Base-by-base conservation (phyloP, 495 filamentous ascomycete genomes). In the Lasiosphaeriaceae sp. region DNA sequence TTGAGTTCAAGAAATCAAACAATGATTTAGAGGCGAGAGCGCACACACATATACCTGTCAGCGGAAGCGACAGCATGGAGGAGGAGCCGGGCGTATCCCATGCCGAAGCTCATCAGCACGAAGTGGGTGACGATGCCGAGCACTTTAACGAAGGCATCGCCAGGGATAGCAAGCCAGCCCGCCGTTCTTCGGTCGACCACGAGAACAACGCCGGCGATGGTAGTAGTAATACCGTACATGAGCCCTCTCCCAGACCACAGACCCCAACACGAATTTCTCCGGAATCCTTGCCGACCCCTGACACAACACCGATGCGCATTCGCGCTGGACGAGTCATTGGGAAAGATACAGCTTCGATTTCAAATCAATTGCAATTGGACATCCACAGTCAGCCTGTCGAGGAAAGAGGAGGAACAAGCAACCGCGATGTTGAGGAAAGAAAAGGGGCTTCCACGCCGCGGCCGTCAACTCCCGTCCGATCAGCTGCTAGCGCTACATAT, bases 281-380 rank as follows among this genome's bases (percentile, higher is more conserved):
- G 16, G 23, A 52, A 11, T 26, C 29, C 19, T 41, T 58, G 4
- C 55, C 55, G 17, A 58, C 55, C 1, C 55, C 55, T 1, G 49
- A 37, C 31, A 45, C 44, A 16, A 46, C 23, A 9, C 20, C 23
- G 6, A 39, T 21, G 39, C 49, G 17, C 45, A 24, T 24, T 11
- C 47, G 39, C 12, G 9, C 39, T 14, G 21, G 47, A 21, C 3
- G n/a, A 16, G 46, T 6, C 22, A 23, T n/a, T 14, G 24, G 22
- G 12, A 14, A 43, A 43, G 39, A 4, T 43, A 17, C 39, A 43
- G 9, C 16, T 11, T 12, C n/a, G 14, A 43, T 12, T 43, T 17
- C 39, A 4, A 4, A 43, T 4, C 16, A 4, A 12, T 17, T 14
- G 5, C 39, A 12, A 17, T 43, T 9, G 39, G n/a, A 43, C 39